Conservation (phyloP, 2,329 filamentous ascomycete species). For the Beauveria medogensis region DNA sequence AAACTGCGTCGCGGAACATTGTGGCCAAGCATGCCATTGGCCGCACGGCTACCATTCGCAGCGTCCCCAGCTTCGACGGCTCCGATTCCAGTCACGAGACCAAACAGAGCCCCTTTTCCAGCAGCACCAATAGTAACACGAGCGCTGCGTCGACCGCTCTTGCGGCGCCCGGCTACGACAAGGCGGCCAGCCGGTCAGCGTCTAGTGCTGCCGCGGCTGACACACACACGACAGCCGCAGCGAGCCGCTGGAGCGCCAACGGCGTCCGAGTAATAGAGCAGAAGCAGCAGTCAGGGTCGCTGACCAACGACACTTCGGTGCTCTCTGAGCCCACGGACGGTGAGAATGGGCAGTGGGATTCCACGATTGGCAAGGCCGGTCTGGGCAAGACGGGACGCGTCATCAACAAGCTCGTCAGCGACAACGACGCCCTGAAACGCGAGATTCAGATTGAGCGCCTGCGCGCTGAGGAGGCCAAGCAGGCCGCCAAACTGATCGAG, state of each 20-base stretch:
- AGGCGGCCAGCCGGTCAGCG: constrained; percentile 6
- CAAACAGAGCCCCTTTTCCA: constrained; percentile 46
- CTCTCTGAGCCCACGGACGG: constrained; percentile 27
- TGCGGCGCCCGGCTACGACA: constrained; percentile 26
- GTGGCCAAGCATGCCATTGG: constrained; percentile 23
- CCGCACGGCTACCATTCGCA: constrained; percentile 43
- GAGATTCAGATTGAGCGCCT: constrained; percentile 61
- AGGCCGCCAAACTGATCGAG: constrained; percentile 58
- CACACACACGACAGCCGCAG: constrained; percentile 25
- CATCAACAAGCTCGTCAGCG: constrained; percentile 73
- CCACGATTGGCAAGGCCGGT: constrained; percentile 60
- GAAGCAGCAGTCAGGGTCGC: constrained; percentile 11
- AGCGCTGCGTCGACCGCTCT: constrained; percentile 37
- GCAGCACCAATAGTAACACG: constrained; percentile 46
- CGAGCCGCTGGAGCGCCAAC: constrained; percentile 25
- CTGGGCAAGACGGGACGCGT: constrained; percentile 68
- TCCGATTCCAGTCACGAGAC: constrained; percentile 37
- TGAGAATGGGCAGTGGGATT: constrained; percentile 46
- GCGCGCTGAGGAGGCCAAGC: constrained; percentile 61
- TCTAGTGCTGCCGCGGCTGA: constrained; percentile 24
- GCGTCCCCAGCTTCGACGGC: constrained; percentile 48
- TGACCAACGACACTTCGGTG: constrained; percentile 19
- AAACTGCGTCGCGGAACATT: constrained; percentile 18
- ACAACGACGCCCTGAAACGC: constrained; percentile 69
- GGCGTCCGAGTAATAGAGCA: constrained; percentile 26